Conservation (phyloP, 306 rosid species). For the Acacia acuminata region DNA sequence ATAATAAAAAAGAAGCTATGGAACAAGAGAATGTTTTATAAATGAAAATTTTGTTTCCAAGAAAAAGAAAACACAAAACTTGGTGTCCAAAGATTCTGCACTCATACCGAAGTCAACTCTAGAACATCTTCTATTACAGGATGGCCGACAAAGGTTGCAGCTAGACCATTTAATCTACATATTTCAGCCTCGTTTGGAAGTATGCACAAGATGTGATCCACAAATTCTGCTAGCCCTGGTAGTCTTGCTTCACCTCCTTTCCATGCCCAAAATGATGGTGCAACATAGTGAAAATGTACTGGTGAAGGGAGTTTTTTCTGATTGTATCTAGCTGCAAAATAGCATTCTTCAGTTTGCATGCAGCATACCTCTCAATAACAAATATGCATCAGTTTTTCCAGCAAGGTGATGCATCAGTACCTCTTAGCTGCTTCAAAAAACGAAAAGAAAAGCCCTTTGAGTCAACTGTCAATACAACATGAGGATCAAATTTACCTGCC, state of each 20-base stretch:
- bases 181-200: slow-evolving; percentile 87
- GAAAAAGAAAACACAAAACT: not conserved
- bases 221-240: slow-evolving; percentile 70
- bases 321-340: slow-evolving; percentile 80
- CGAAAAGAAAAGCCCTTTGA: slow-evolving; percentile 92
- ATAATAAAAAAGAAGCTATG: not conserved
- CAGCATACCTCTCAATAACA: slow-evolving; percentile 35
- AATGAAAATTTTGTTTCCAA: not conserved
- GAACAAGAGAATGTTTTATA: not conserved
- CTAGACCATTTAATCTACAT: slow-evolving; percentile 75
- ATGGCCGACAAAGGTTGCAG: slow-evolving; percentile 91
- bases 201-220: slow-evolving; percentile 82
- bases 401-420: slow-evolving; percentile 48
- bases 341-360: slow-evolving; percentile 45
- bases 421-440: slow-evolving; percentile 74
- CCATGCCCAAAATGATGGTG: slow-evolving; percentile 99
- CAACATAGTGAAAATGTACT: slow-evolving; percentile 81
- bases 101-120: slow-evolving; percentile 61
- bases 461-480: slow-evolving; percentile 77
- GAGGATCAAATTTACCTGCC: slow-evolving; percentile 79
- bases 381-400: slow-evolving; percentile 23
- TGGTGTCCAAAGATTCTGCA: slow-evolving; percentile 1
- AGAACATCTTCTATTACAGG: slow-evolving; percentile 76
- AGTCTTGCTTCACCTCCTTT: slow-evolving; percentile 94
- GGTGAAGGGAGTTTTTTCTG: slow-evolving; percentile 47